These are phyloP conservation scores for Toxicodendron radicans DNA, from an alignment of 345 rosid species.

Conservation along the genomic window DNA sequence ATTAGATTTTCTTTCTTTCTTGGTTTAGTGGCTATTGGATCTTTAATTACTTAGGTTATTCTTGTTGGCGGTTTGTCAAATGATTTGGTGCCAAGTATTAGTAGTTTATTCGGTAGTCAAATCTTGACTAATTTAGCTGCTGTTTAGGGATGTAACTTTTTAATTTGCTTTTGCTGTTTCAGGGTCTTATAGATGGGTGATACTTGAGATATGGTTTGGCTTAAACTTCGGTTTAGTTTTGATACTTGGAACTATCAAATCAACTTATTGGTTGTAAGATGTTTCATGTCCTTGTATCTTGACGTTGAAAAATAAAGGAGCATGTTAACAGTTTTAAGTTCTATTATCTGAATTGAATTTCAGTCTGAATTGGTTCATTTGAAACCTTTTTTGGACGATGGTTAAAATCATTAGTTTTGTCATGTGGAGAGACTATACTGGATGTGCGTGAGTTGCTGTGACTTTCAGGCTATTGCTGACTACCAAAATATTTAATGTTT, in stretches of 20 bases:
- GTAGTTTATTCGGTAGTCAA: not conserved
- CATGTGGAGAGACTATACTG: not conserved
- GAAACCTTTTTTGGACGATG: not conserved
- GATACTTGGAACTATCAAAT: not conserved
- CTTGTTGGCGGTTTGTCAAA: not conserved
- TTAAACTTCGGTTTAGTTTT: not conserved
- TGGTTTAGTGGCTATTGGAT: not conserved
- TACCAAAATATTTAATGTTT: not conserved
- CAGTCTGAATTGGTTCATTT: not conserved
- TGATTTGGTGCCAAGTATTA: not conserved
- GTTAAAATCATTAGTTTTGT: not conserved
- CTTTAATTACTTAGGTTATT: not conserved
- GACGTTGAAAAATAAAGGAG: not conserved
- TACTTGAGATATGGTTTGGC: conserved; percentile 1
- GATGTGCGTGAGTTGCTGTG: conserved; percentile 2
- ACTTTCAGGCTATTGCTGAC: not conserved
- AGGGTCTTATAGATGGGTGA: not conserved
- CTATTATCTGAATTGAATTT: not conserved
- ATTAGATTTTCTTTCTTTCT: not conserved
- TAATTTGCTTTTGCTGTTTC: not conserved
- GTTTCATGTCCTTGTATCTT: not conserved
- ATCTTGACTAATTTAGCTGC: not conserved
- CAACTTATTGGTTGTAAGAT: not conserved
- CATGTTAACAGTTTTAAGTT: not conserved
- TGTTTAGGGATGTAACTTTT: not conserved